Evolutionary conservation across 192 early-diverging fungal species (phyloP), one percentile per base, ranked within the genome.

Genomic region (Coemansia sp.): DNA sequence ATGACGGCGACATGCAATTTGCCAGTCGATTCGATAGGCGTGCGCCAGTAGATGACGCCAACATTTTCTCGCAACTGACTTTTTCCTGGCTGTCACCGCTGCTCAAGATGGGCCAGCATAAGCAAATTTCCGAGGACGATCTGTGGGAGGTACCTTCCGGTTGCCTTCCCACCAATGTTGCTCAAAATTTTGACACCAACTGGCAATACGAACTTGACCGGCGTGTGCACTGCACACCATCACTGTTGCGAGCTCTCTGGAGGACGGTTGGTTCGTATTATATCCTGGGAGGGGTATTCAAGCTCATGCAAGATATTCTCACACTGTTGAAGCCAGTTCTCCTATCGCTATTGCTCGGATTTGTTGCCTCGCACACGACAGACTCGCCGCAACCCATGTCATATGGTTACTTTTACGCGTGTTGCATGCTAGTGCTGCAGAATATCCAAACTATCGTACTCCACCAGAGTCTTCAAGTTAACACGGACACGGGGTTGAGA

Each of bases 71-170:
- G 16, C 85, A 86, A 13, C 69, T 94, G 3, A 87, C 89, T 8
- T 96, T 98, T 74, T 83, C 88, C 36, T 98, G 96, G 96, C 90
- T 98, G 87, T 87, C 91, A 46, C 83, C 87, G 16, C 72, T 96
- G 39, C 89, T 98, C 87, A 86, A 87, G 51, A 78, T 90, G 31
- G 94, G 94, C 11, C 87, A 87, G 62, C 60, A 70, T 42, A 93
- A 93, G 69, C 89, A 85, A 39, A 75, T 96, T 24, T 83, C 78
- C 6, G 82, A 87, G 73, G 88, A 88, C 14, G 94, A 97, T 71
- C 68, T 94, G 54, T 94, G 90, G 90, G 74, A 79, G 31, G 75
- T 98, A 51, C 75, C 86, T 7, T 60, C 51, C 6, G 69, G 83
- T 21, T 89, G 93, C 69, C 73, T 83, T 35, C 87, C 95, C 6